A percentile compares a stretch with the other conserved stretches of the same genome.
phyloP scores from a whole-genome alignment of 1,284 basidiomycete genomes.

The Austroboletus niveus region DNA sequence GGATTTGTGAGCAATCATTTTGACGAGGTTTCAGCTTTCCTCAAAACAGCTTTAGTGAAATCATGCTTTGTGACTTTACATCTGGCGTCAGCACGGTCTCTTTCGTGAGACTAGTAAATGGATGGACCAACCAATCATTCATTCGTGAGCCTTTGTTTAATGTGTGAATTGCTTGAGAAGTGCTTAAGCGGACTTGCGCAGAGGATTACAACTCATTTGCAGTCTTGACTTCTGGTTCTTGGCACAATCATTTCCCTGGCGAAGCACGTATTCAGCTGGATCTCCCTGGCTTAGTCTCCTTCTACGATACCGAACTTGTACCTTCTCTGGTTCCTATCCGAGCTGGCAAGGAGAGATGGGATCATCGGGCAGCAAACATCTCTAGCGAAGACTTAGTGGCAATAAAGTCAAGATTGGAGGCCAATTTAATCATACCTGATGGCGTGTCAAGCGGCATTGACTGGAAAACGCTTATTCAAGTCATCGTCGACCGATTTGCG shows the following conservation, averaged over 20 bases:
- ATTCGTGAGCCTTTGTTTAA: constrained; percentile 1
- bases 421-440: constrained; percentile 14
- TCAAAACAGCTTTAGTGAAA: constrained; percentile 37
- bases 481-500: constrained; percentile 43
- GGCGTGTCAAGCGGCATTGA: constrained; percentile 37
- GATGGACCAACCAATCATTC: rapidly evolving
- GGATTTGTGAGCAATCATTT: constrained; percentile 40
- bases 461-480: constrained; percentile 42
- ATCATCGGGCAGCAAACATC: constrained; percentile 33
- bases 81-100: constrained; percentile 40
- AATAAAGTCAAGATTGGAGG: constrained; percentile 23
- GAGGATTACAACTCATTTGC: too few relatives aligned
- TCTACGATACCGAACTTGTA: constrained; percentile 35
- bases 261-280: constrained; percentile 38
- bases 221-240: constrained; percentile 26
- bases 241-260: constrained; percentile 38
- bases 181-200: too few relatives aligned
- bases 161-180: too few relatives aligned
- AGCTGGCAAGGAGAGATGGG: constrained; percentile 25
- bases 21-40: rapidly evolving
- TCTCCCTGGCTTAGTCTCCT: constrained; percentile 28
- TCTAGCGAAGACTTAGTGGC: constrained; percentile 19
- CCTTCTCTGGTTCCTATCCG: constrained; percentile 31
- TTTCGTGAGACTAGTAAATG: constrained; percentile 20
- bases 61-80: constrained; percentile 51